phyloP scores from a whole-genome alignment of 805 yeast species.

The Metschnikowia continentalis region DNA sequence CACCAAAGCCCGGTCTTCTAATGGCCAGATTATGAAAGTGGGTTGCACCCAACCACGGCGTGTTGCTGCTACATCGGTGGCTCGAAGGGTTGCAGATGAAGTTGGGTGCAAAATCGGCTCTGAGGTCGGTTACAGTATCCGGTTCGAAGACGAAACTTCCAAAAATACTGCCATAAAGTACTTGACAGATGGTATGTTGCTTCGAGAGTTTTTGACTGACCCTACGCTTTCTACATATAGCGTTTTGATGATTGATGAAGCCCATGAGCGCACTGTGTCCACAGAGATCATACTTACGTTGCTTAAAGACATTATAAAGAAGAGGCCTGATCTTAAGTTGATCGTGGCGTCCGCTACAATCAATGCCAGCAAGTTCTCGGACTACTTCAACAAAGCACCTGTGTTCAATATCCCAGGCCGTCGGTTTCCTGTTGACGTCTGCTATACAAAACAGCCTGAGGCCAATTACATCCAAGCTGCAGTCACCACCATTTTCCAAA shows the following conservation, averaged over 20 bases:
- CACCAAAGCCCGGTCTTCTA: conserved; percentile 37
- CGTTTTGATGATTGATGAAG: conserved; percentile 92
- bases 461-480: conserved; percentile 90
- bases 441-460: conserved; percentile 82
- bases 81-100: conserved; percentile 88
- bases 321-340: conserved; percentile 67
- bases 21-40: conserved; percentile 37
- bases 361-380: conserved; percentile 82
- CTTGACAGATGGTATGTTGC: conserved; percentile 93
- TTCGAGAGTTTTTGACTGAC: conserved; percentile 78
- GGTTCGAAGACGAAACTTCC: conserved; percentile 79
- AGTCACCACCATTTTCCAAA: conserved; percentile 79
- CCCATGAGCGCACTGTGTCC: conserved; percentile 93
- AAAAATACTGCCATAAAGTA: conserved; percentile 73
- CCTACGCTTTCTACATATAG: conserved; percentile 66
- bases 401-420: conserved; percentile 89
- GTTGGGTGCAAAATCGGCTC: conserved; percentile 75
- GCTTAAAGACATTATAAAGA: conserved; percentile 60
- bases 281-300: conserved; percentile 82
- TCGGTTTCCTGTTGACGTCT: conserved; percentile 84
- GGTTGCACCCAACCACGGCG: conserved; percentile 95
- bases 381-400: conserved; percentile 79
- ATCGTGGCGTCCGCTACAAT: conserved; percentile 92
- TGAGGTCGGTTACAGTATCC: conserved; percentile 82
- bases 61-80: conserved; percentile 91